A percentile compares a stretch with the other conserved stretches of the same genome.
These are phyloP conservation scores for Neopestalotiopsis sp. DNA, from an alignment of 2,329 filamentous ascomycete species.

Conservation along the genomic window DNA sequence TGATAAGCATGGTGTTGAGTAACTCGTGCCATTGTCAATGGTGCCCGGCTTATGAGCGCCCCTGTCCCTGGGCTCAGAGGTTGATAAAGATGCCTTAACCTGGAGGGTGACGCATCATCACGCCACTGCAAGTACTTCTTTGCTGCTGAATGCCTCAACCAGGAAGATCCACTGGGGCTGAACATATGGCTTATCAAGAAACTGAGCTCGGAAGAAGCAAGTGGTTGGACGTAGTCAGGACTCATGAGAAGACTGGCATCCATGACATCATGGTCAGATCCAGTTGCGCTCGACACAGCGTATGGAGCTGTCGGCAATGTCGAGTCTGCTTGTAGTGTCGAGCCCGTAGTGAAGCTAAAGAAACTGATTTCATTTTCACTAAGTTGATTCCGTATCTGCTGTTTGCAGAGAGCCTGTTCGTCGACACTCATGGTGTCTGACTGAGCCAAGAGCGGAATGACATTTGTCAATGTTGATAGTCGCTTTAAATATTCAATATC, in stretches of 20 bases:
- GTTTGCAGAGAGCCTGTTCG: conserved; percentile 64
- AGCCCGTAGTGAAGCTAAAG: conserved; percentile 66
- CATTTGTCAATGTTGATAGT: conserved; percentile 76
- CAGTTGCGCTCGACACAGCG: conserved; percentile 76
- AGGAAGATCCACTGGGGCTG: conserved; percentile 76
- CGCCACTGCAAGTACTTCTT: conserved; percentile 82
- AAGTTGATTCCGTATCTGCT: conserved; percentile 61
- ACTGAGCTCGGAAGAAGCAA: conserved; percentile 75
- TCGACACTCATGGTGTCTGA: conserved; percentile 70
- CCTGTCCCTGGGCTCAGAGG: conserved; percentile 32
- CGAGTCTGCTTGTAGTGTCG: neutral
- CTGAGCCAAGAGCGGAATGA: conserved; percentile 82
- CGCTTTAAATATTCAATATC: conserved; percentile 76
- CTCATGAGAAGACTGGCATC: conserved; percentile 94
- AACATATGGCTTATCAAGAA: conserved; percentile 77
- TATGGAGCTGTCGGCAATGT: conserved; percentile 57
- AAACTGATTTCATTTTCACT: conserved; percentile 61
- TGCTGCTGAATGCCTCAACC: conserved; percentile 81
- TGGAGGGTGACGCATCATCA: conserved; percentile 31
- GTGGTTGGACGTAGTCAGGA: conserved; percentile 83
- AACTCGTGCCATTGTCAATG: conserved; percentile 66
- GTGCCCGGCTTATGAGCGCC: conserved; percentile 38
- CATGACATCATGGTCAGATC: conserved; percentile 80
- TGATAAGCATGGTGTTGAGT: conserved; percentile 43
- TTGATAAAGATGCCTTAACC: conserved; percentile 41